Base-by-base conservation (phyloP, 1,139 yeast species). In the Suhomyces atakaporum region DNA sequence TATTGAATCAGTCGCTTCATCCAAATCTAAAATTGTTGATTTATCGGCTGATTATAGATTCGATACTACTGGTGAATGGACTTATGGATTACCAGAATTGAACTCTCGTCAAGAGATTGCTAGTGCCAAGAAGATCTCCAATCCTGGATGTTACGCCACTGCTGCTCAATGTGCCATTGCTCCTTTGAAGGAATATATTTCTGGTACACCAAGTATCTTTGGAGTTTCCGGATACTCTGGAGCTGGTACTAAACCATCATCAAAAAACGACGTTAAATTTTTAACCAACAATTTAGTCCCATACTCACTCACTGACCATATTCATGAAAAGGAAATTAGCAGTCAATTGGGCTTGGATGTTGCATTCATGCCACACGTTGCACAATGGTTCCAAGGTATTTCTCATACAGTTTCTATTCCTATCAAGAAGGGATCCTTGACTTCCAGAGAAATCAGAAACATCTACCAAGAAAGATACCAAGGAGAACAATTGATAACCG, bases 181-280 rank as follows among this genome's bases (percentile, higher is more conserved):
- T 27, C 99, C 98, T 22, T 70, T 94, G 53, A 61, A 68, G 20
- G 79, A 81, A 25, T 77, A 75, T 56, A 65, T 79, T 29, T 62
- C 66, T 14, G 92, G 94, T 19, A 71, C 75, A 24, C 97, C 99
- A 34, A 72, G 88, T 4, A 73, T 92, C 14, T 92, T 92, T 60
- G 98, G 98, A 58, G 94, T 92, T 25, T 87, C 96, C 33, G 99
- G 99, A 31, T 92, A 92, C 63, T 90, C 98, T 14, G 99, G 99
- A 42, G 98, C 98, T 12, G 98, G 98, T 47, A 90, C 99, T 35
- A 92, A 94, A 66, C 98, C 98, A 39, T 86, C 96, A 6, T 96
- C 96, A 42, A 89, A 89, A 70, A 94, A 92, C 60, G 97, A 92
- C 58, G 69, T 84, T 37, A 73, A 78, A 43, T 72, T 80, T 53